Base-by-base conservation (phyloP, 441 rosid genomes). In the Dalechampia spathulata region DNA sequence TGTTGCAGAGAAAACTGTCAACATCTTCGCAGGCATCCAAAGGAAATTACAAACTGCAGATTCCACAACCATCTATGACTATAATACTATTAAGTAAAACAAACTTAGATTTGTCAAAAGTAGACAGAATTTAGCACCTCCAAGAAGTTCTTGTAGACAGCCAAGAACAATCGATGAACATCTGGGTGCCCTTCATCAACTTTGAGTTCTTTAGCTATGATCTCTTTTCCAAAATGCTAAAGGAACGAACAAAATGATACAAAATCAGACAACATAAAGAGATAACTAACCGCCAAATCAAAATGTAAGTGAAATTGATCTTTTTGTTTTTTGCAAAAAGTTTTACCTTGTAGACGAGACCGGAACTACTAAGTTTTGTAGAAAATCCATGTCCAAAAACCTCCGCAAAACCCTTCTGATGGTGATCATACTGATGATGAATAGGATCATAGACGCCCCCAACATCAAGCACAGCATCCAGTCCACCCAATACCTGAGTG, bases 141-240 rank as follows among this genome's bases (percentile, higher is more conserved):
- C 95, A 93, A 82, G 75, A 93, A 90, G 76, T 83, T 93, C 70
- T 77, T 87, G 76, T 90, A 90, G 58, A 90, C 60, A 52, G 93
- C 92, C 72, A 90, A 68, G 74, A 68, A 93, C 62, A 90, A 63
- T 13, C 87, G 76, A 26, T 72, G 86, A 69, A 79, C 97, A 71
- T 93, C 83, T 0, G 86, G 93, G 45, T 93, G 96, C 27, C 64
- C 83, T 70, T 89, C 83, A 3, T 75, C 81, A 51, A 85, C 82
- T 26, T 71, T 79, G 41, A 90, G 87, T 67, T 93, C 99, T 71
- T 80, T 80, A 11, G 90, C 90, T 37, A 85, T 81, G 39, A 87
- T 82, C 81, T 85, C 97, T 66, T 85, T 83, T 6, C 97, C 94
- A 65, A 85, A 87, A 67, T 90, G 99, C 96, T 92, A 62, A 64